Evolutionary conservation across 148 eudicot genomes (phyloP).

Genomic region (Nepenthes mirabilis): DNA sequence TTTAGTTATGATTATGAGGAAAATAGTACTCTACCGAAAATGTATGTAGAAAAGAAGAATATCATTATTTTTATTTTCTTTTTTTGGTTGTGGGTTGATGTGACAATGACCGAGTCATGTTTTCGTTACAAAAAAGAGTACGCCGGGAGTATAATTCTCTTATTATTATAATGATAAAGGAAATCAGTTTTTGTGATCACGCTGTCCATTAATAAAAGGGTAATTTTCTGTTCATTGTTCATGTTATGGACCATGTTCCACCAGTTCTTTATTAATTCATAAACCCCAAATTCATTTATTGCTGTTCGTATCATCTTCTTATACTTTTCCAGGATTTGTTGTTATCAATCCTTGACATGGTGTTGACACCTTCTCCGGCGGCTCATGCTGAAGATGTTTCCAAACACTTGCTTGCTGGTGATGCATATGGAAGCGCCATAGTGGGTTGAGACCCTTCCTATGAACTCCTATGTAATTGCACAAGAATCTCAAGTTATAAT

Average conservation of each 20-base stretch:
- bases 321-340: slow-evolving; percentile 38
- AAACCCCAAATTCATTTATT: neutral
- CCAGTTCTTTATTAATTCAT: neutral
- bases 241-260: no score
- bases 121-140: no score
- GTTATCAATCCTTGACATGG: slow-evolving; percentile 32
- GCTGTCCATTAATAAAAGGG: no score
- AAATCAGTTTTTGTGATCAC: no score
- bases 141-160: no score
- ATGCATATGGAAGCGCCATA: slow-evolving; percentile 50
- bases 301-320: neutral
- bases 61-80: no score
- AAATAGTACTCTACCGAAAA: neutral
- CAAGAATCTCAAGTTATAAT: neutral
- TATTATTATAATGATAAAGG: no score
- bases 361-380: slow-evolving; percentile 36
- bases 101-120: no score
- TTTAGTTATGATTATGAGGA: neutral
- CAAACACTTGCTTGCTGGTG: slow-evolving; percentile 34
- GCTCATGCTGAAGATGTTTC: slow-evolving; percentile 19
- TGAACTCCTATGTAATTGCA: neutral
- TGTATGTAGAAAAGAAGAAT: no score
- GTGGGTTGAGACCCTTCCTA: slow-evolving; percentile 25
- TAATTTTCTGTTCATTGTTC: no score
- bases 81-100: no score